These are phyloP conservation scores for Vitis rotundifolia DNA, from an alignment of 164 flowering plant species.

Conservation along the genomic window DNA sequence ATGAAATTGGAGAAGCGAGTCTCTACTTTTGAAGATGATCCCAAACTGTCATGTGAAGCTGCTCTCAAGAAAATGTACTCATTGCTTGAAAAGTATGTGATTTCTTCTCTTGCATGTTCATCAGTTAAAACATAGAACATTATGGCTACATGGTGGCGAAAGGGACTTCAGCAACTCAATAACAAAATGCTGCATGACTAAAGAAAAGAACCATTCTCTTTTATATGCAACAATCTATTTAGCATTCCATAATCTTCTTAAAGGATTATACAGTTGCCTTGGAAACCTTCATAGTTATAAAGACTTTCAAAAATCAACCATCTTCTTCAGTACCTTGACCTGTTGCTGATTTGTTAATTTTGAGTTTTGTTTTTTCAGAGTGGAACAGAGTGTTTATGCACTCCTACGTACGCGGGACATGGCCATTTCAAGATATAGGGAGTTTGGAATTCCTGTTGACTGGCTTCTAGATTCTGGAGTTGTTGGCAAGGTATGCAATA, in stretches of 20 bases:
- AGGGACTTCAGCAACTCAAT: not conserved
- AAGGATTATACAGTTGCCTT: not conserved
- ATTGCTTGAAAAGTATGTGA: constrained; percentile 88
- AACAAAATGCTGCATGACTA: not conserved
- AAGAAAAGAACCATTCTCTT: not conserved
- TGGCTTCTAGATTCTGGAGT: constrained; percentile 90
- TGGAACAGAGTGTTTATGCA: constrained; percentile 92
- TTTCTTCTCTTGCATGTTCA: constrained; percentile 3
- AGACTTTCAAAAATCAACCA: not conserved
- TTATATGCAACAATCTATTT: not conserved
- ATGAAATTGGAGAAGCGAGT: constrained; percentile 77
- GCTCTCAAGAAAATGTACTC: constrained; percentile 96
- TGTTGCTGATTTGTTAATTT: constrained; percentile 3
- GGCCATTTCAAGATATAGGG: constrained; percentile 85
- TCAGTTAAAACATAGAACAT: not conserved
- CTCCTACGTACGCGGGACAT: constrained; percentile 87
- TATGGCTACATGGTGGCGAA: not conserved
- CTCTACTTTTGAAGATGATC: constrained; percentile 78
- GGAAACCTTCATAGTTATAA: not conserved
- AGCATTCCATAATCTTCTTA: not conserved
- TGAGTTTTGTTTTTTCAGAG: constrained; percentile 41
- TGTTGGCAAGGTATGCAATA: constrained; percentile 78
- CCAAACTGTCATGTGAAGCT: constrained; percentile 75
- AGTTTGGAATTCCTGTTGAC: constrained; percentile 87
- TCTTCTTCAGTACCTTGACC: not conserved